phyloP scores from a whole-genome alignment of 2,329 filamentous ascomycete genomes.

The Periconia digitata region DNA sequence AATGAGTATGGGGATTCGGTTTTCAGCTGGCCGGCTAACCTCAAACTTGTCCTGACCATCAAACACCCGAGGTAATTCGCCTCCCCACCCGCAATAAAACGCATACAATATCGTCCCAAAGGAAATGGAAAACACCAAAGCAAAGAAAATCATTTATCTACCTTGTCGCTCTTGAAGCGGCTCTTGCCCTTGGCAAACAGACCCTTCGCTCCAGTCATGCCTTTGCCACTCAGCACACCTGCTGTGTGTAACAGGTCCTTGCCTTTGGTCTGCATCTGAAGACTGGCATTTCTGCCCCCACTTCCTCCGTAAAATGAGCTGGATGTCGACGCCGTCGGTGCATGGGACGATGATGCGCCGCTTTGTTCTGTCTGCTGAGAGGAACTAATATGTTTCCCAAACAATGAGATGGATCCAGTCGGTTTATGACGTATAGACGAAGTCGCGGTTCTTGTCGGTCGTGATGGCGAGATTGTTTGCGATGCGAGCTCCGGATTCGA shows the following conservation, averaged over 20 bases:
- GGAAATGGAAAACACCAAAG: slow-evolving; percentile 5
- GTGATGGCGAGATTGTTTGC: slow-evolving; percentile 20
- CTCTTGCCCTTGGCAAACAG: slow-evolving; percentile 87
- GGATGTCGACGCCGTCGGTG: slow-evolving; percentile 26
- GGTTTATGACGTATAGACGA: slow-evolving; percentile 36
- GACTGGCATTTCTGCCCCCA: slow-evolving; percentile 24
- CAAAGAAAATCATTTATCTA: slow-evolving; percentile 69
- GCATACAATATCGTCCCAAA: slow-evolving; percentile 13
- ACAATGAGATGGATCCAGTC: slow-evolving; percentile 38
- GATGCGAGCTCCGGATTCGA: slow-evolving; percentile 56
- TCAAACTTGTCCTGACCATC: slow-evolving; percentile 13
- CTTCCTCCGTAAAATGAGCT: slow-evolving; percentile 18
- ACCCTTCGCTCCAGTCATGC: slow-evolving; percentile 82
- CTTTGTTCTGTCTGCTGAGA: slow-evolving; percentile 25
- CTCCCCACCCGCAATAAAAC: slow-evolving; percentile 12
- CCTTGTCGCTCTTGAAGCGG: slow-evolving; percentile 80
- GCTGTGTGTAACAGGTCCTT: slow-evolving; percentile 88
- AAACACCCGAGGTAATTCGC: slow-evolving; percentile 6
- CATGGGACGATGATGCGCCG: slow-evolving; percentile 26
- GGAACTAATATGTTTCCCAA: slow-evolving; percentile 37
- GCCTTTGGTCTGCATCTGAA: slow-evolving; percentile 71
- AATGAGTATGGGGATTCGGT: slow-evolving; percentile 3
- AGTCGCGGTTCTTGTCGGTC: slow-evolving; percentile 35
- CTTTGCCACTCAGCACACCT: slow-evolving; percentile 68
- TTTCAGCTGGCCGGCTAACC: slow-evolving; percentile 5